Conservation (phyloP, 257 asterid species). For the Salvia rosmarinus region DNA sequence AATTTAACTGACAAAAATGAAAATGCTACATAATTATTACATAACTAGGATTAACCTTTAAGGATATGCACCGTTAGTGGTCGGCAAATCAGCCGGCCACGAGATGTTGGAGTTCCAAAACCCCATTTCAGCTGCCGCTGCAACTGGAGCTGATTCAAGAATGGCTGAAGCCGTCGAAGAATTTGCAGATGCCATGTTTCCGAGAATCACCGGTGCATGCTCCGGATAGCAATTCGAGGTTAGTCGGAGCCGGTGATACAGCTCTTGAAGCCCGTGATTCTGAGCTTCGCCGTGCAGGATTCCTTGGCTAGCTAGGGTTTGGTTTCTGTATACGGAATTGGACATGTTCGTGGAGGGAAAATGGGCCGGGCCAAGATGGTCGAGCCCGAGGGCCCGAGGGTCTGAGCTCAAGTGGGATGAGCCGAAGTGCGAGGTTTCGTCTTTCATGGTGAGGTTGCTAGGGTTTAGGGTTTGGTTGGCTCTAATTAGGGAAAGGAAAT, state of each 20-base stretch:
- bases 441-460: constrained; percentile 39
- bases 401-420: constrained; percentile 31
- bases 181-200: constrained; percentile 43
- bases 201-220: constrained; percentile 43
- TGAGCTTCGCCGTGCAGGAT: constrained; percentile 47
- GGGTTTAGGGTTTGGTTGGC: constrained; percentile 53
- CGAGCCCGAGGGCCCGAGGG: constrained; percentile 43
- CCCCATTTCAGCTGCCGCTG: constrained; percentile 47
- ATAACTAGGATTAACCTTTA: neutral
- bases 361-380: constrained; percentile 39
- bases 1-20: constrained; percentile 20
- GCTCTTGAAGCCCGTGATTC: constrained; percentile 58
- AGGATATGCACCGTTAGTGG: constrained; percentile 64
- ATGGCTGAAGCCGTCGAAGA: constrained; percentile 44
- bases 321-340: constrained; percentile 45
- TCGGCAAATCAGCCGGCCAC: constrained; percentile 62
- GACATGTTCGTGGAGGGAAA: constrained; percentile 34
- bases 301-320: constrained; percentile 34
- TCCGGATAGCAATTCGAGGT: constrained; percentile 47
- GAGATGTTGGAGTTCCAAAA: constrained; percentile 55
- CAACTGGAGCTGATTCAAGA: constrained; percentile 69
- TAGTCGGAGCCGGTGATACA: constrained; percentile 58
- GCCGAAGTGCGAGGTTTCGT: constrained; percentile 40
- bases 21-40: neutral
- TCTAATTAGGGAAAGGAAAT: constrained; percentile 57